phyloP scores from a whole-genome alignment of 1,284 basidiomycete species.

The Irpex sp. region DNA sequence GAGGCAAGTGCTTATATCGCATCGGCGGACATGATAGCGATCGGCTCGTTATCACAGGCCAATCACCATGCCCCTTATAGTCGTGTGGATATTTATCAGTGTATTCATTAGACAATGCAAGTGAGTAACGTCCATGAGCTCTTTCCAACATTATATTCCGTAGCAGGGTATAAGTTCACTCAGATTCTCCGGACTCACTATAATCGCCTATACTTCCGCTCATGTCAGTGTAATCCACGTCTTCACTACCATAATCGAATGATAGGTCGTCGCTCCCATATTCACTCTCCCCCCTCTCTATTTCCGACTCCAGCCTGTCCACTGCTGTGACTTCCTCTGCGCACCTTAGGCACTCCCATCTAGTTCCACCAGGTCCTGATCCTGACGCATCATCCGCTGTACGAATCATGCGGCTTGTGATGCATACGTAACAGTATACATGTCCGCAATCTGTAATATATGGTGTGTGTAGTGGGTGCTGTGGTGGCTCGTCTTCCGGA shows the following conservation, averaged over 20 bases:
- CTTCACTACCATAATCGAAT: conserved; percentile 37
- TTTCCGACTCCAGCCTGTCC: conserved; percentile 55
- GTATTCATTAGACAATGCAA: neutral
- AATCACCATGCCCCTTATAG: neutral
- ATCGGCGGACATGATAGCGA: neutral
- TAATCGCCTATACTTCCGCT: conserved; percentile 46
- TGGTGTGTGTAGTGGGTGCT: conserved; percentile 74
- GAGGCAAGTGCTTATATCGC: neutral
- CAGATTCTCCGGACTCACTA: conserved; percentile 50
- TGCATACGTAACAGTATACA: conserved; percentile 90
- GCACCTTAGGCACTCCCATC: conserved; percentile 89
- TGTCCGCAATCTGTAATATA: conserved; percentile 85
- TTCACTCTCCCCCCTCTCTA: conserved; percentile 34
- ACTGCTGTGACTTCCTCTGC: conserved; percentile 64
- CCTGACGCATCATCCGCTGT: conserved; percentile 72
- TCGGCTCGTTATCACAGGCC: neutral
- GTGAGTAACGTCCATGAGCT: no score
- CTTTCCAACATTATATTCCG: no score
- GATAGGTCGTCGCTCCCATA: conserved; percentile 35
- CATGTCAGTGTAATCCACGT: conserved; percentile 37
- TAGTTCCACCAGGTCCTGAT: conserved; percentile 39
- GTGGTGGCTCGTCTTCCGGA: conserved; percentile 51
- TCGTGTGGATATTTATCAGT: neutral
- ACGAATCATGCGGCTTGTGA: conserved; percentile 84
- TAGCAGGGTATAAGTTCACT: conserved; percentile 17